Base-by-base conservation (phyloP, 129 eudicot genomes). In the Artemisia tridentata region DNA sequence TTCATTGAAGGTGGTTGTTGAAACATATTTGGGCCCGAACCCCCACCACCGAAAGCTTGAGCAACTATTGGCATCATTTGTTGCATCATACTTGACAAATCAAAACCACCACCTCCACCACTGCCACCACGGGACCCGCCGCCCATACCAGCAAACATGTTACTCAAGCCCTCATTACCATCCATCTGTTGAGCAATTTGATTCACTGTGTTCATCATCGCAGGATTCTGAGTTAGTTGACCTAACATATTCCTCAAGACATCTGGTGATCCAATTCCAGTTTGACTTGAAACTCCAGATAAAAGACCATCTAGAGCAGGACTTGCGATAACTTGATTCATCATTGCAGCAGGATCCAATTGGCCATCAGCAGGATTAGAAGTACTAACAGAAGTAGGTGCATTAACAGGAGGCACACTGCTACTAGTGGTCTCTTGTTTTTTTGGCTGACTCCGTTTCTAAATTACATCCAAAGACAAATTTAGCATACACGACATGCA, bases 41-140 rank as follows among this genome's bases (percentile, higher is more conserved):
- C 72, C 4, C 81, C 81, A 53, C 99, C 90, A 41, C 97, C 97
- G 47, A 95, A 85, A 51, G 97, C 97, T 60, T 86, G 93, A 43
- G 97, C 88, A 78, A 95, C 96, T 65, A 95, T 74, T 9, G 99
- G 99, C 99, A 95, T 90, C 99, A 90, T 90, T 72, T 95, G 99
- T 72, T 90, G 99, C 61, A 95, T 23, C 97, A 95, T 95, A 29
- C 91, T 78, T 8, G 97, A 81, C 57, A 90, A 76, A 77, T 95
- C 97, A 73, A 95, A 20, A 53, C 88, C 88, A 18, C 91, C 96
- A 11, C 83, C 88, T 0, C 73, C 79, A 5, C 86, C 79, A 0
- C 83, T 62, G 17, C 80, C 59, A 8, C 86, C 84, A 21, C 62
- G 73, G 17, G 83, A 74, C 2, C 86, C 65, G 54, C 86, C 65